phyloP scores from a whole-genome alignment of 805 yeast genomes.

The Nakazawaea molendinolei region DNA sequence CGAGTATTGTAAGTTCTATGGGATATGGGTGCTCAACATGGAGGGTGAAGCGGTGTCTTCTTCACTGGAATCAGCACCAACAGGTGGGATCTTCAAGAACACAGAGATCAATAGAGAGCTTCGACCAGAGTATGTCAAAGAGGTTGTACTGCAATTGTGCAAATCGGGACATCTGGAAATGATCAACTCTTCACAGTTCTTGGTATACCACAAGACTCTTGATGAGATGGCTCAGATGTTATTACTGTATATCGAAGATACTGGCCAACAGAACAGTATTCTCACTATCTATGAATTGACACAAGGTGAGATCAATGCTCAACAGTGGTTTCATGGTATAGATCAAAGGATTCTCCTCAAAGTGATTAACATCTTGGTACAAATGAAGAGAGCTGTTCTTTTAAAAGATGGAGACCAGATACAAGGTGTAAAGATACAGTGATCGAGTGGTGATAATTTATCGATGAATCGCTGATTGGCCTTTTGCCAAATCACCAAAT shows the following conservation, averaged over 20 bases:
- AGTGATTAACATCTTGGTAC: constrained; percentile 52
- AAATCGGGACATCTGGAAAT: constrained; percentile 38
- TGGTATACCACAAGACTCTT: constrained; percentile 64
- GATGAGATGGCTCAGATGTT: constrained; percentile 62
- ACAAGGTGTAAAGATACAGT: constrained; percentile 66
- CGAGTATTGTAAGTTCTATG: constrained; percentile 49
- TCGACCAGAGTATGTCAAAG: constrained; percentile 45
- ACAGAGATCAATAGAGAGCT: constrained; percentile 43
- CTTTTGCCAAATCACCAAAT: constrained; percentile 10
- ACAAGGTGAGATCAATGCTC: constrained; percentile 50
- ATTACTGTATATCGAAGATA: constrained; percentile 61
- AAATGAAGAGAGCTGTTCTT: constrained; percentile 66
- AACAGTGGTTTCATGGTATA: constrained; percentile 57
- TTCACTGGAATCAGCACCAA: constrained; percentile 1
- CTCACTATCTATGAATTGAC: constrained; percentile 78
- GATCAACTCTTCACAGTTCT: constrained; percentile 16
- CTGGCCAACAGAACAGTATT: constrained; percentile 74
- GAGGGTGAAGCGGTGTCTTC: constrained; percentile 24
- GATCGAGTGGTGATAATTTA: too few species aligned
- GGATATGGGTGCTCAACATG: constrained; percentile 46
- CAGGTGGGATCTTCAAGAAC: constrained; percentile 40
- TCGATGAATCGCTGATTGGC: too few species aligned
- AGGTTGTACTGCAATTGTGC: constrained; percentile 51
- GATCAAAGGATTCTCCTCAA: constrained; percentile 48
- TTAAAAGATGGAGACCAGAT: constrained; percentile 56